Conservation (phyloP, 2,329 filamentous ascomycete species). For the Thelonectria rubi region DNA sequence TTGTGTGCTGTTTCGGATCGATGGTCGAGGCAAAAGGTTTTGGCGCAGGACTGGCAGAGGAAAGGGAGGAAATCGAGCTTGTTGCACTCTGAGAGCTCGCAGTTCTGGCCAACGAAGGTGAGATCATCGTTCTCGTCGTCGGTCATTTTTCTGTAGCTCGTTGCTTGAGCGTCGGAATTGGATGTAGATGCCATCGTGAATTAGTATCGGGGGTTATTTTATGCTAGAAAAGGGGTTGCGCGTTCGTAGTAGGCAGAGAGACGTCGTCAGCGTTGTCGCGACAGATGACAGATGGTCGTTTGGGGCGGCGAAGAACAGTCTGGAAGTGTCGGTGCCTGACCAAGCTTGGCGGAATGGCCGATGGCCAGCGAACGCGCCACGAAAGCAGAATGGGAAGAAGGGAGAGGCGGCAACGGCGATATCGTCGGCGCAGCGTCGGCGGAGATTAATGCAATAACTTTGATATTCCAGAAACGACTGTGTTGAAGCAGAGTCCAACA, state of each 20-base stretch:
- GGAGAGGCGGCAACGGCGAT: neutral
- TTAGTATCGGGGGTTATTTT: conserved; percentile 24
- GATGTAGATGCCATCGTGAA: conserved; percentile 64
- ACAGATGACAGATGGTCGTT: conserved; percentile 37
- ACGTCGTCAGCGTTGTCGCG: conserved; percentile 40
- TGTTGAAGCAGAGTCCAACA: neutral
- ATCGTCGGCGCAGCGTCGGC: neutral
- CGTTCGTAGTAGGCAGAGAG: conserved; percentile 41
- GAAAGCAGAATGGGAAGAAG: conserved; percentile 4
- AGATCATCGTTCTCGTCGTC: conserved; percentile 73
- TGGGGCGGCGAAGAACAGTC: conserved; percentile 45
- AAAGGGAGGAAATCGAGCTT: conserved; percentile 97
- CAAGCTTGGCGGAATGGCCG: conserved; percentile 37
- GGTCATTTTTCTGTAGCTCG: conserved; percentile 74
- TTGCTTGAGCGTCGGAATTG: conserved; percentile 52
- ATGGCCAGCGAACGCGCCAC: conserved; percentile 17
- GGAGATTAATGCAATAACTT: neutral
- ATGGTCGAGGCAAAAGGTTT: conserved; percentile 93
- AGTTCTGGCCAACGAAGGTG: conserved; percentile 87
- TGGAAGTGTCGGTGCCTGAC: conserved; percentile 46
- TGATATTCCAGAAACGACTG: neutral
- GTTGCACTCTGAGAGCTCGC: conserved; percentile 90
- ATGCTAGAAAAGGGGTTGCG: conserved; percentile 4
- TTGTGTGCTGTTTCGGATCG: conserved; percentile 85
- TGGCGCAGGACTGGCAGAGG: conserved; percentile 85